Evolutionary conservation across 2,329 filamentous ascomycete genomes (phyloP).

Genomic region (Biscogniauxia sp.): DNA sequence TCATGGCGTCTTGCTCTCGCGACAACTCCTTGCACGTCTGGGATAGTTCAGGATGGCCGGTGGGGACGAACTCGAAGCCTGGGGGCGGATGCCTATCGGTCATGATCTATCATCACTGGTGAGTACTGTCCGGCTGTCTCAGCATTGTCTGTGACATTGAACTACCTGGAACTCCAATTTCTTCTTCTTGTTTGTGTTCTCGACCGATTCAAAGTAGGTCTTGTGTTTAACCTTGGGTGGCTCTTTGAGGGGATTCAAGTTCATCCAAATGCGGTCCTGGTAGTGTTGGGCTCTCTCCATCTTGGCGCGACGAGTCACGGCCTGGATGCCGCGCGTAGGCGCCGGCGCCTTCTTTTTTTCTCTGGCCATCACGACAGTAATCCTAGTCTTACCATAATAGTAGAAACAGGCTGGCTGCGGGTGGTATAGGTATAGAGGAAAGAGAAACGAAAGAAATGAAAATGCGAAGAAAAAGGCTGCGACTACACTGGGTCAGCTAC

Average conservation of each 20-base stretch:
- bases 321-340: slow-evolving; percentile 24
- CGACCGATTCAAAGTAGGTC: slow-evolving; percentile 62
- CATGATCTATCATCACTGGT: slow-evolving; percentile 46
- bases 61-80: slow-evolving; percentile 61
- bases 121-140: slow-evolving; percentile 15
- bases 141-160: slow-evolving; percentile 6
- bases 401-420: slow-evolving; percentile 19
- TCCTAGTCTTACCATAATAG: slow-evolving; percentile 35
- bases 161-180: slow-evolving; percentile 62
- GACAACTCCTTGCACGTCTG: slow-evolving; percentile 63
- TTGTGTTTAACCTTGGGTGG: slow-evolving; percentile 54
- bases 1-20: slow-evolving; percentile 59
- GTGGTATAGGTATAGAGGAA: slow-evolving; percentile 19
- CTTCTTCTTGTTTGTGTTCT: slow-evolving; percentile 64
- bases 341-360: slow-evolving; percentile 33
- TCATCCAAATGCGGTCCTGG: slow-evolving; percentile 28
- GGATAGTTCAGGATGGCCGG: slow-evolving; percentile 61
- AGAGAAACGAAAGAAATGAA: slow-evolving; percentile 2
- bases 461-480: slow-evolving; percentile 9
- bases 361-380: slow-evolving; percentile 30
- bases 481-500: slow-evolving; percentile 27
- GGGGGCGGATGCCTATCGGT: slow-evolving; percentile 52
- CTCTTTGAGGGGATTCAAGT: slow-evolving; percentile 31
- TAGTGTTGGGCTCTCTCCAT: slow-evolving; percentile 28
- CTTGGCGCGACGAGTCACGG: slow-evolving; percentile 28